Evolutionary conservation across 2,329 filamentous ascomycete genomes (phyloP).

Genomic region (Calonectria pseudoreteaudii): DNA sequence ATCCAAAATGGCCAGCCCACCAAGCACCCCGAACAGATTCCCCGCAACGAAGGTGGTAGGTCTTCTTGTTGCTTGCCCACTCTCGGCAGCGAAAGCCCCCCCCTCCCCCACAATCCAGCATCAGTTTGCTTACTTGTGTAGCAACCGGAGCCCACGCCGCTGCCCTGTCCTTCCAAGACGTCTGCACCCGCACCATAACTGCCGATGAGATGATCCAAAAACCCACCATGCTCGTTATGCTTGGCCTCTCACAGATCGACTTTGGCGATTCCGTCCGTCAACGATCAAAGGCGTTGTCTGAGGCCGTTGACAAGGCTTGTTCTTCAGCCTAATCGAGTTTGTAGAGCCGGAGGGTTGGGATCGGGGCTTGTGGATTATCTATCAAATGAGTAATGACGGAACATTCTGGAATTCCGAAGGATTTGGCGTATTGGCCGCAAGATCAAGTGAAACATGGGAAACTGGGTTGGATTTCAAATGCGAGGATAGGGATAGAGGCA

Average conservation of each 20-base stretch:
- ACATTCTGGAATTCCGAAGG: not conserved
- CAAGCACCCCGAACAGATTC: constrained; percentile 51
- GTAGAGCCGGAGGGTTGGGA: not conserved
- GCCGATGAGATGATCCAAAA: constrained; percentile 48
- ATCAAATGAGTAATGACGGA: not conserved
- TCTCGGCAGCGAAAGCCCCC: not conserved
- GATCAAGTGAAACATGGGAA: not conserved
- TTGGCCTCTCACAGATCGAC: constrained; percentile 47
- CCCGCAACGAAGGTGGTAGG: constrained; percentile 44
- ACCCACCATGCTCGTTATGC: constrained; percentile 45
- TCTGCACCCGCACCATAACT: constrained; percentile 45
- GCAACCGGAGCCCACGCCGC: constrained; percentile 38
- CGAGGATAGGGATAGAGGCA: not conserved
- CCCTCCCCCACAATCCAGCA: not conserved
- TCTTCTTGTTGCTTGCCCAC: not conserved
- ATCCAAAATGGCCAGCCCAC: constrained; percentile 48
- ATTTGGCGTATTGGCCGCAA: not conserved
- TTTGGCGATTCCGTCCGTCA: constrained; percentile 43
- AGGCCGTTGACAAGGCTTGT: constrained; percentile 29
- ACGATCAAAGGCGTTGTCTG: constrained; percentile 42
- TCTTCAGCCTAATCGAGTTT: not conserved
- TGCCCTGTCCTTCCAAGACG: constrained; percentile 44
- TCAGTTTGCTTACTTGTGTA: constrained; percentile 17
- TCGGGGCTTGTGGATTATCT: not conserved
- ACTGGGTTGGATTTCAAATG: not conserved